These are phyloP conservation scores for Salix suchowensis DNA, from an alignment of 345 rosid genomes.

Conservation along the genomic window DNA sequence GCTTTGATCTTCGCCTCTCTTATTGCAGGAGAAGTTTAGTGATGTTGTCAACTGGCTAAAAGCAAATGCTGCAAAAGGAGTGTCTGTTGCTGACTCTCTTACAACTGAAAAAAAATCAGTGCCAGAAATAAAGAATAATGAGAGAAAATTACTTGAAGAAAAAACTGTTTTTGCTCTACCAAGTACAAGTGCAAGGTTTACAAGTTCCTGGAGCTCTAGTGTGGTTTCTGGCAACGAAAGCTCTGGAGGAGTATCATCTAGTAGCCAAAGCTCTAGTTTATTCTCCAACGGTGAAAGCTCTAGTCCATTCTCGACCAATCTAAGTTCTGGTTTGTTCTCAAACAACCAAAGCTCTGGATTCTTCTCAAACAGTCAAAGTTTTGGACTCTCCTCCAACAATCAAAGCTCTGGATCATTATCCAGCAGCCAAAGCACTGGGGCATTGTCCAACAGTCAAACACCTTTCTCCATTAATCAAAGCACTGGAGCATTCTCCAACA, in stretches of 20 bases:
- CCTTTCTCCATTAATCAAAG: constrained; percentile 9
- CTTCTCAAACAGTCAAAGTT: constrained; percentile 3
- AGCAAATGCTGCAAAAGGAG: constrained; percentile 54
- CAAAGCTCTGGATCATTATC: constrained; percentile 11
- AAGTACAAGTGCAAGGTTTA: constrained; percentile 19
- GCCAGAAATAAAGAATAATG: constrained; percentile 41
- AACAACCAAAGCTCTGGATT: constrained; percentile 19
- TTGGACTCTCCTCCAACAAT: background rate
- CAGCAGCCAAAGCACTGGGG: constrained; percentile 7
- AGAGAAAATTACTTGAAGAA: constrained; percentile 30
- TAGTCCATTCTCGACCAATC: constrained; percentile 11
- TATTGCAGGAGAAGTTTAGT: constrained; percentile 67
- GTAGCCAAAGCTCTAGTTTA: constrained; percentile 13
- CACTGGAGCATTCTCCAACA: constrained; percentile 9
- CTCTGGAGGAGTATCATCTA: constrained; percentile 15
- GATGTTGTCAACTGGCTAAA: constrained; percentile 88
- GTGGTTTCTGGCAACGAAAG: constrained; percentile 26
- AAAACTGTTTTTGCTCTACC: constrained; percentile 32
- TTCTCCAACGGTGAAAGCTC: constrained; percentile 11
- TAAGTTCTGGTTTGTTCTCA: constrained; percentile 16
- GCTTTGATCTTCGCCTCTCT: background rate
- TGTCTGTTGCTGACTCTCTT: constrained; percentile 39
- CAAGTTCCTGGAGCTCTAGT: constrained; percentile 28
- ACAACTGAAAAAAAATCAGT: constrained; percentile 36
- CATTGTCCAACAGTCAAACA: constrained; percentile 5